These are phyloP conservation scores for Botryotinia convoluta DNA, from an alignment of 2,329 filamentous ascomycete species.

Conservation along the genomic window DNA sequence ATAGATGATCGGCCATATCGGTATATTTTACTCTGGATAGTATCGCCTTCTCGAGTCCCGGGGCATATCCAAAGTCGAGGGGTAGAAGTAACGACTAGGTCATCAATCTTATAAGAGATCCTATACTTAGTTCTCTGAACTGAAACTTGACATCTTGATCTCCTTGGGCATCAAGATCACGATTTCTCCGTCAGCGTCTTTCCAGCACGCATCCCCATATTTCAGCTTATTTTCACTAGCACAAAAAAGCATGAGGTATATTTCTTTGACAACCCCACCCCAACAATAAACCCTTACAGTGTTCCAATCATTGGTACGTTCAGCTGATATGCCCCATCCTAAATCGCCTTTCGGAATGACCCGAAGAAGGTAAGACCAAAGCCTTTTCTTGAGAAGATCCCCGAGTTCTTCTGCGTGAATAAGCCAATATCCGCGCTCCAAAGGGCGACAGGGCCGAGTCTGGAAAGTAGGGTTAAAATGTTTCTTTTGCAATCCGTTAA, in stretches of 20 bases:
- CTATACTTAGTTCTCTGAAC: not conserved
- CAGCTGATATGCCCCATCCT: slow-evolving; percentile 67
- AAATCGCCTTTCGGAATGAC: slow-evolving; percentile 57
- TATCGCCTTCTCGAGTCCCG: not conserved
- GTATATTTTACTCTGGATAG: not conserved
- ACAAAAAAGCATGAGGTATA: slow-evolving; percentile 73
- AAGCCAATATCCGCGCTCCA: slow-evolving; percentile 79
- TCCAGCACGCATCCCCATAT: slow-evolving; percentile 60
- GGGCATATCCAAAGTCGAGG: not conserved
- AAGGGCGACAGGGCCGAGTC: slow-evolving; percentile 48
- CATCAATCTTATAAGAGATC: not conserved
- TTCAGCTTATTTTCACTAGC: slow-evolving; percentile 64
- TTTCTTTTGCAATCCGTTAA: slow-evolving; percentile 40
- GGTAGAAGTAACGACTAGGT: not conserved
- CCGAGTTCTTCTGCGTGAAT: slow-evolving; percentile 59
- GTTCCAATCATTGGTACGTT: slow-evolving; percentile 43
- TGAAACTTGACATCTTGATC: not conserved
- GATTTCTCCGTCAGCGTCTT: slow-evolving; percentile 57
- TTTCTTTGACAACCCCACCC: slow-evolving; percentile 68
- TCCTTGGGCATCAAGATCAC: slow-evolving; percentile 2
- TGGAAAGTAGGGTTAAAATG: slow-evolving; percentile 45
- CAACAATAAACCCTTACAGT: slow-evolving; percentile 71
- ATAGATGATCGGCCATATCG: not conserved
- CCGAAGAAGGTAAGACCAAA: slow-evolving; percentile 62
- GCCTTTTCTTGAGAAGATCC: slow-evolving; percentile 45